A percentile compares a stretch with the other conserved stretches of the same genome.
Conservation (phyloP, 345 rosid species). For the Dipteronia sinensis region DNA sequence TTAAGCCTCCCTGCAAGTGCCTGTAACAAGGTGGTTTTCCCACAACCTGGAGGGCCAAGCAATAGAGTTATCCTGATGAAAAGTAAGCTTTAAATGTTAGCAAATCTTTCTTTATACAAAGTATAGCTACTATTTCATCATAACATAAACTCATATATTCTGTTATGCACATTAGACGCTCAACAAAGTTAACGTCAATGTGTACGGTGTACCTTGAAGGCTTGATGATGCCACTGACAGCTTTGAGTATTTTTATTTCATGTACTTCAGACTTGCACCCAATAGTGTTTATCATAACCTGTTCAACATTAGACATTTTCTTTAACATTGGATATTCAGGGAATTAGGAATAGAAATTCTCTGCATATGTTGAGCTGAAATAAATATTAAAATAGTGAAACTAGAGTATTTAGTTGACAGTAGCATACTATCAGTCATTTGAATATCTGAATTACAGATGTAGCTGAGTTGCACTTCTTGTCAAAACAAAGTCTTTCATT, state of each 20-base stretch:
- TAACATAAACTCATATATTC: too few relatives aligned
- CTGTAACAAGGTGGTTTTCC: slow-evolving; percentile 50
- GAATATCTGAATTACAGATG: not conserved
- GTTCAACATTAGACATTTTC: slow-evolving; percentile 8
- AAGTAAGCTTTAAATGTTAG: not conserved
- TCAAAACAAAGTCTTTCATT: not conserved
- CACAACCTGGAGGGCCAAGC: slow-evolving; percentile 59
- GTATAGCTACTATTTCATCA: too few relatives aligned
- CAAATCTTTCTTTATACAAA: too few relatives aligned
- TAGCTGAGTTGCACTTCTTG: not conserved
- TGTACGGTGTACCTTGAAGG: slow-evolving; percentile 45
- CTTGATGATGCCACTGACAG: slow-evolving; percentile 31
- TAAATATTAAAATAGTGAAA: not conserved
- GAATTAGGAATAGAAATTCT: too few relatives aligned
- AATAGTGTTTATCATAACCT: slow-evolving; percentile 17
- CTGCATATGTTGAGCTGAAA: too few relatives aligned
- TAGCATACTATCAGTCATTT: not conserved
- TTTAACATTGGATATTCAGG: too few relatives aligned
- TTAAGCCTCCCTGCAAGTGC: slow-evolving; percentile 50
- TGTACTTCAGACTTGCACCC: slow-evolving; percentile 18
- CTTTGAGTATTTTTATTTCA: slow-evolving; percentile 31
- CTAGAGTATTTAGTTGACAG: too few relatives aligned
- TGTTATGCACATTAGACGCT: too few relatives aligned
- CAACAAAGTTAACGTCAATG: too few relatives aligned
- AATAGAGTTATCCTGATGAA: slow-evolving; percentile 44